phyloP scores from a whole-genome alignment of 768 basidiomycete genomes.

The Leccinum truebloodii region DNA sequence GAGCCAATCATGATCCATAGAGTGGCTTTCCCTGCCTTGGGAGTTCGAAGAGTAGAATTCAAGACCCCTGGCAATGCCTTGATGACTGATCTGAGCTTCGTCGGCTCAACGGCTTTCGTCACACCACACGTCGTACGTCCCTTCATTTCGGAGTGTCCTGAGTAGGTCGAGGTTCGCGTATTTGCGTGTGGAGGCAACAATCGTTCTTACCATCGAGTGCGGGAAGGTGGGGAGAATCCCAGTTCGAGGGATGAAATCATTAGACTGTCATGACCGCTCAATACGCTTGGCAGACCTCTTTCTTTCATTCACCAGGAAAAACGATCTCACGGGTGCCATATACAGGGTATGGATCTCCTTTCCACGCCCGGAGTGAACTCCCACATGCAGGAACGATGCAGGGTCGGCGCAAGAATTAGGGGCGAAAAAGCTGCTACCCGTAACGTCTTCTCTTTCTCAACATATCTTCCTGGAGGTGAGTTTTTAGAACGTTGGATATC shows the following conservation, averaged over 20 bases:
- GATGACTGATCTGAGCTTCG: slow-evolving; percentile 11
- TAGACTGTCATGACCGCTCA: slow-evolving; percentile 2
- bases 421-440: slow-evolving; percentile 4
- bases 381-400: slow-evolving; percentile 15
- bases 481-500: slow-evolving; percentile 19
- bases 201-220: slow-evolving; percentile 15
- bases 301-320: slow-evolving; percentile 16
- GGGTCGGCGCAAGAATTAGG: background rate
- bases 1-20: background rate
- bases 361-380: slow-evolving; percentile 10
- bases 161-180: slow-evolving; percentile 12
- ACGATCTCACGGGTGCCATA: slow-evolving; percentile 16
- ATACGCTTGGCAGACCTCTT: slow-evolving; percentile 21
- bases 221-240: slow-evolving; percentile 13
- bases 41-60: slow-evolving; percentile 8
- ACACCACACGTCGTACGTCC: slow-evolving; percentile 6
- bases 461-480: slow-evolving; percentile 10
- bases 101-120: slow-evolving; percentile 11
- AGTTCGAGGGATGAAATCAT: slow-evolving; percentile 3
- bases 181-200: slow-evolving; percentile 6
- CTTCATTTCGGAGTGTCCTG: slow-evolving; percentile 3
- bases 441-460: slow-evolving; percentile 11
- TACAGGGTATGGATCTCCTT: slow-evolving; percentile 9
- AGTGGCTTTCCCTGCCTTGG: slow-evolving; percentile 3
- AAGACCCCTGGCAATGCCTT: background rate